Conservation (phyloP, 306 rosid genomes). For the Ceratonia siliqua region DNA sequence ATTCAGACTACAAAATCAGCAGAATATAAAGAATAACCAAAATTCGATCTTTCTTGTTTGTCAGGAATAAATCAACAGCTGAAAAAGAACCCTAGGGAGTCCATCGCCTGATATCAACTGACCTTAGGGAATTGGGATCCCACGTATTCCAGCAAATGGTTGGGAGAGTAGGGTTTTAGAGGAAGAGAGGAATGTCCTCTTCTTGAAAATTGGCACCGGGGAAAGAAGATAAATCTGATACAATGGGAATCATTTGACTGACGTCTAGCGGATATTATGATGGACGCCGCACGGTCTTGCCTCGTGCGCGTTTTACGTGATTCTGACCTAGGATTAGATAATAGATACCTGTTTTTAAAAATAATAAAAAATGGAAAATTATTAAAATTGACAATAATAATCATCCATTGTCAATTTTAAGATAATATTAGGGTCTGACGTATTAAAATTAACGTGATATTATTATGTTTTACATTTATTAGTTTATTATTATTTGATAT, state of each 20-base stretch:
- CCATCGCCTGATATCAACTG: not conserved
- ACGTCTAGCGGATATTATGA: not conserved
- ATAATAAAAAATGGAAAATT: too few species aligned
- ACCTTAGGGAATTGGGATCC: slow-evolving; percentile 34
- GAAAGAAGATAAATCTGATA: not conserved
- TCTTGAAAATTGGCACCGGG: not conserved
- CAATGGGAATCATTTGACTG: too few species aligned
- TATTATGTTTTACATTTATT: too few species aligned
- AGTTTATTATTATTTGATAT: too few species aligned
- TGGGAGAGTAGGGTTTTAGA: not conserved
- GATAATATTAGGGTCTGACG: too few species aligned
- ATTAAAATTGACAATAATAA: too few species aligned
- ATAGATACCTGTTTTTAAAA: too few species aligned
- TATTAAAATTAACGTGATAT: too few species aligned
- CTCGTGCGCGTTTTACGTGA: not conserved
- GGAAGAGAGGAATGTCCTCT: not conserved
- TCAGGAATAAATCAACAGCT: not conserved
- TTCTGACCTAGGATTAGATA: not conserved
- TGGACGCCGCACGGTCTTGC: not conserved
- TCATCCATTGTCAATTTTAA: too few species aligned
- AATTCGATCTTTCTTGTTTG: not conserved
- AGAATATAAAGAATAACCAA: not conserved
- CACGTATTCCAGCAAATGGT: not conserved
- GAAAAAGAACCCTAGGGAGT: not conserved
- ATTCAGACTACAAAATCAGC: not conserved